Base-by-base conservation (phyloP, 2,329 filamentous ascomycete species). In the Metarhizium sp. region DNA sequence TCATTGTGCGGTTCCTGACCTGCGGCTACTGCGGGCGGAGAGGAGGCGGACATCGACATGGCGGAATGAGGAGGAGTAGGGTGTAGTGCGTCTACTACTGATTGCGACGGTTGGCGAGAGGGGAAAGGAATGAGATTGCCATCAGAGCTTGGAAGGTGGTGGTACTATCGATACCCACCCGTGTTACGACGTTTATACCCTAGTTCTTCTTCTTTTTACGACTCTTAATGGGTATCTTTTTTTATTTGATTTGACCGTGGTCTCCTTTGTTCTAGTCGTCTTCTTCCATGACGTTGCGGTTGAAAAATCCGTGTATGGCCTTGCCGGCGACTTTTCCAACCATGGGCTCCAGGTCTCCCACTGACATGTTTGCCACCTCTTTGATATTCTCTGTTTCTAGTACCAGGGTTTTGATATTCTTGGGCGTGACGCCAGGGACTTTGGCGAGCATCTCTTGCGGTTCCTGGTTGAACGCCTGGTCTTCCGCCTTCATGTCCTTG, bases 361-460 rank as follows among this genome's bases (percentile, higher is more conserved):
- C 78, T n/a, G 77, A 78, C 82, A 95, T 90, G 71, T 96, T 96
- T 36, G 90, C 90, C 61, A 99, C 78, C 63, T 95, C 91, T 53
- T 78, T 76, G 38, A 99, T 76, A 70, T 84, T 95, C 60, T 87
- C 86, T 60, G 86, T 82, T 66, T 88, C 81, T 20, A 91, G 65
- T 38, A 87, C 84, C 49, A 99, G 63, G 58, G 81, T 83, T 64
- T 82, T 84, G 38, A 95, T 77, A 58, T 89, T 91, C 71, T 90
- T 87, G 11, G 85, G 84, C 38, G 83, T 92, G 14, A 97, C 82
- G 0, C 94, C 94, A 0, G 94, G 94, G 13, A 97, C 85, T 2
- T 84, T 81, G 32, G 86, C 77, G 59, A 99, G 73, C 89, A 97
- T 95, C 67, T 97, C 92, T 71, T 95, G 89, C 32, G 91, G 90